Evolutionary conservation across 495 filamentous ascomycete species (phyloP), one percentile per base, ranked within the genome.

Genomic region (Parachaetomium inaequale): DNA sequence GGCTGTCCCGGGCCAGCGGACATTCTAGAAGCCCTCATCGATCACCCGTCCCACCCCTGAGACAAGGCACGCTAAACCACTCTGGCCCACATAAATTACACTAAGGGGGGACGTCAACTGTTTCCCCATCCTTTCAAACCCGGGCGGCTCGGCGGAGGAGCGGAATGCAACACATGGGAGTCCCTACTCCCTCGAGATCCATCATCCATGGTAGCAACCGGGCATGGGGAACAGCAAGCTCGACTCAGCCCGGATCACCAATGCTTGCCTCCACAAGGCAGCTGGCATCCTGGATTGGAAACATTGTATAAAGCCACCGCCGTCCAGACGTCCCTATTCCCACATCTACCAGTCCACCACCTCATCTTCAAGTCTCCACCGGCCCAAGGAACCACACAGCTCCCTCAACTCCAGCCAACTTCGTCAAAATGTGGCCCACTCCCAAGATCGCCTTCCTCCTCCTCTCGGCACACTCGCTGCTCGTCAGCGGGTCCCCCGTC

Each of bases 351-450:
- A 5, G 2, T 31, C 31, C 47, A 28, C 23, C 7, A 28, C 6
- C 14, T 31, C 23, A 2, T n/a, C n/a, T 31, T 17, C n/a, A 19
- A 53, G 17, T 17, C 6, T 21, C 49, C 32, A 32, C 17, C 17
- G 12, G 10, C 23, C 3, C 47, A 31, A 50, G 17, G 25, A 31
- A 31, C 26, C 3, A 29, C 31, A 2, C 42, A 15, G 14, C 25
- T 49, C 42, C 29, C 45, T 43, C n/a, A n/a, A 34, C 21, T 46
- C 12, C 25, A 46, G 19, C 3, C 31, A 49, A 17, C 19, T 29
- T 38, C 45, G 32, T 63, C 65, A 70, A 63, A 5, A 73, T 73
- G 71, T 73, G 69, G 71, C 71, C 71, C 40, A 63, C 59, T 25
- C 71, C 71, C 55, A 71, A 72, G 60, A 32, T 54, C 29, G 71